These are phyloP conservation scores for Talinum fruticosum DNA, from an alignment of 148 eudicot genomes.

Conservation along the genomic window DNA sequence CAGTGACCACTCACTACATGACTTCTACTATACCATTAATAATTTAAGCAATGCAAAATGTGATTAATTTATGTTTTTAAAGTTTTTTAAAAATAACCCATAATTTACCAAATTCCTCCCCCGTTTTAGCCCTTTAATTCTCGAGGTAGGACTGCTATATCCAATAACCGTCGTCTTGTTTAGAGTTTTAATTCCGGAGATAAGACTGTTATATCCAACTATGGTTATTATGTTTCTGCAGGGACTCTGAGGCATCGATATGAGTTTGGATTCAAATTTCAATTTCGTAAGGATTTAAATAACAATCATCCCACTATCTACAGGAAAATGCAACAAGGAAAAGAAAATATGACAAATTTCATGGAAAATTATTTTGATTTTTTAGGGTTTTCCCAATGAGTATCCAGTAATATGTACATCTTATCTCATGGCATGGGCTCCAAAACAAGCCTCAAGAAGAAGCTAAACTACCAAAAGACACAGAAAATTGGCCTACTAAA, in stretches of 20 bases:
- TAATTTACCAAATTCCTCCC: too few relatives aligned
- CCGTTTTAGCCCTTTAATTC: too few relatives aligned
- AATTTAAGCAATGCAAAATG: neutral
- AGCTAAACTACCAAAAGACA: neutral
- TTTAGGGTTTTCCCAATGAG: neutral
- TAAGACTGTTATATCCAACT: too few relatives aligned
- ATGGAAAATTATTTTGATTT: neutral
- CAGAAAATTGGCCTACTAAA: neutral
- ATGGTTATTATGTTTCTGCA: too few relatives aligned
- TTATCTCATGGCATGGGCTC: slow-evolving; percentile 1
- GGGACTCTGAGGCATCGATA: too few relatives aligned
- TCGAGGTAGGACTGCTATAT: too few relatives aligned
- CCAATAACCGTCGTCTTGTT: too few relatives aligned
- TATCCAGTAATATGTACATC: slow-evolving; percentile 26
- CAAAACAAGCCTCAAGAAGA: neutral
- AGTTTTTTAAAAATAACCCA: too few relatives aligned
- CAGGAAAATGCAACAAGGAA: neutral
- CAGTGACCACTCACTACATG: neutral
- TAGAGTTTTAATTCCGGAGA: too few relatives aligned
- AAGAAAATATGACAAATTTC: neutral
- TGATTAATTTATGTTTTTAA: neutral
- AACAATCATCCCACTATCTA: too few relatives aligned
- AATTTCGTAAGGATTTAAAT: too few relatives aligned
- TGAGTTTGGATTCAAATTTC: too few relatives aligned
- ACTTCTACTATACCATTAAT: neutral